Percentiles rank a stretch among this genome's conserved stretches.
phyloP scores from a whole-genome alignment of 371 early-diverging fungal genomes.

The Mortierella sp. region DNA sequence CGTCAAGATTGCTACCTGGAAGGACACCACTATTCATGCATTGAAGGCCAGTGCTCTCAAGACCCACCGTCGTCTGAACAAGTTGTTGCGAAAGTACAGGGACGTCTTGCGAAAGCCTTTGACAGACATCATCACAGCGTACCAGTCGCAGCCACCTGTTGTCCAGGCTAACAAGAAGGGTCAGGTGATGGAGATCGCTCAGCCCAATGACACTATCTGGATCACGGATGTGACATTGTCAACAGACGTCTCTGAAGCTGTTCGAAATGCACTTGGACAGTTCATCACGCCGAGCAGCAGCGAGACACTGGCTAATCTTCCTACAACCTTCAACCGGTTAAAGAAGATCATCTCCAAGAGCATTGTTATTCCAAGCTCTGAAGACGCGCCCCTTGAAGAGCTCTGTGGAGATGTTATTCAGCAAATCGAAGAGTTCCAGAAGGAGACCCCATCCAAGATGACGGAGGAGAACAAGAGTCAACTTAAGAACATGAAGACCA shows the following conservation, averaged over 20 bases:
- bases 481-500: slow-evolving; percentile 80
- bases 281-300: slow-evolving; percentile 36
- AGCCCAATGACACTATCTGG: slow-evolving; percentile 41
- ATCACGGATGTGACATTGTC: slow-evolving; percentile 30
- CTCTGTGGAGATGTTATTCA: slow-evolving; percentile 53
- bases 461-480: slow-evolving; percentile 71
- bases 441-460: slow-evolving; percentile 71
- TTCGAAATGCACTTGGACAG: slow-evolving; percentile 21
- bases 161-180: slow-evolving; percentile 48
- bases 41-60: slow-evolving; percentile 89
- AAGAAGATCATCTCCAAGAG: slow-evolving; percentile 39
- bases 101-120: slow-evolving; percentile 79
- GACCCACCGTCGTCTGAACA: slow-evolving; percentile 90
- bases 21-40: slow-evolving; percentile 96
- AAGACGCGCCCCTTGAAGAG: slow-evolving; percentile 41
- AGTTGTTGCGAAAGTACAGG: slow-evolving; percentile 89
- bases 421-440: slow-evolving; percentile 57
- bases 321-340: slow-evolving; percentile 40
- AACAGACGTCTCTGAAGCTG: slow-evolving; percentile 12
- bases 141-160: slow-evolving; percentile 61
- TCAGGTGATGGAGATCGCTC: slow-evolving; percentile 35
- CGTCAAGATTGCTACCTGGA: slow-evolving; percentile 96
- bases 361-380: slow-evolving; percentile 37
- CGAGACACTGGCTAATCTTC: slow-evolving; percentile 47
- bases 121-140: slow-evolving; percentile 76